Percentiles rank a stretch among this genome's conserved stretches.
Evolutionary conservation across 352 stramenopile species (phyloP).

Genomic region (Pythium brachiatum): DNA sequence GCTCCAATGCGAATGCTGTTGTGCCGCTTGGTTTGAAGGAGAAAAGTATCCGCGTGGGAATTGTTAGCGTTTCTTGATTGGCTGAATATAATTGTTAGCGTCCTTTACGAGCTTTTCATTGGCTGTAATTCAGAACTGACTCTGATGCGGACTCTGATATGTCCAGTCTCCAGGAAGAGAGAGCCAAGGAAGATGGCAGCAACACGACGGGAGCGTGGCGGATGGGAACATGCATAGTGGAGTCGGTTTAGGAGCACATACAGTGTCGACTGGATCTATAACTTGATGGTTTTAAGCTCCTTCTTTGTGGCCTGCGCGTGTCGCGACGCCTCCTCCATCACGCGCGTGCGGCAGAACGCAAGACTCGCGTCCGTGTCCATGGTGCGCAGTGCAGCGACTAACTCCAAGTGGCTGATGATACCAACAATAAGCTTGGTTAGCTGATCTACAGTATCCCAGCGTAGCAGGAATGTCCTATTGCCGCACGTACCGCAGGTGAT

Average conservation of each 20-base stretch:
- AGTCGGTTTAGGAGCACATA: neutral
- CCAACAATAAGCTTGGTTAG: neutral
- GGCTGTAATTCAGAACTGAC: constrained; percentile 1
- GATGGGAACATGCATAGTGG: neutral
- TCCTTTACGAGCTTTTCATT: constrained; percentile 11
- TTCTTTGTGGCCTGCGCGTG: constrained; percentile 6
- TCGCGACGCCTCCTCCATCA: constrained; percentile 10
- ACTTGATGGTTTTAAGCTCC: constrained; percentile 20
- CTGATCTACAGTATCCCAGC: neutral
- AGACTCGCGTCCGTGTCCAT: constrained; percentile 13
- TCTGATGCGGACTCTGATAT: neutral
- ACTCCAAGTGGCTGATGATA: constrained; percentile 7
- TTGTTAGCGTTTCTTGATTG: constrained; percentile 10
- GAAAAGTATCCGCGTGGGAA: constrained; percentile 14
- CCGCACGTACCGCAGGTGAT: constrained; percentile 14
- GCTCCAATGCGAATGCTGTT: constrained; percentile 11
- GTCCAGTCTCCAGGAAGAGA: neutral
- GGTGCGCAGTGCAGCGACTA: neutral
- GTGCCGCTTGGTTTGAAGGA: constrained; percentile 12
- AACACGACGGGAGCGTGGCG: neutral
- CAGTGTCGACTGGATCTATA: constrained; percentile 8
- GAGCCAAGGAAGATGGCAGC: neutral
- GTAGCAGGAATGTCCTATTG: too few species aligned
- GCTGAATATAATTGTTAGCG: constrained; percentile 3
- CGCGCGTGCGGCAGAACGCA: constrained; percentile 8